Evolutionary conservation across 2,329 filamentous ascomycete species (phyloP).

Genomic region (Talaromyces amestolkiae): DNA sequence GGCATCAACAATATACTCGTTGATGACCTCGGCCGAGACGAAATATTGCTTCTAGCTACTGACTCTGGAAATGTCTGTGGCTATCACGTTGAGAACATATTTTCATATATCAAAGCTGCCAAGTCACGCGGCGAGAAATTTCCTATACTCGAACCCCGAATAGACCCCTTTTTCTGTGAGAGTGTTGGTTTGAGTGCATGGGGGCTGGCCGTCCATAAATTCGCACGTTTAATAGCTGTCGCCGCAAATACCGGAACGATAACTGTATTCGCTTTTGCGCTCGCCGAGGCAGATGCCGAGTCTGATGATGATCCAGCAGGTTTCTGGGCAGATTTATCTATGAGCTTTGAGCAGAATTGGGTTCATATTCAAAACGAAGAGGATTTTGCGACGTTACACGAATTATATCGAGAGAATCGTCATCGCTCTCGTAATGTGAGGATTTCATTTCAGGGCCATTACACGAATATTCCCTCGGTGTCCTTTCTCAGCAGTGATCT

Average conservation of each 20-base stretch:
- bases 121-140: slow-evolving; percentile 22
- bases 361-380: slow-evolving; percentile 27
- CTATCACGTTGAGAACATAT: slow-evolving; percentile 61
- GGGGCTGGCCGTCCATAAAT: slow-evolving; percentile 79
- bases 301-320: slow-evolving; percentile 20
- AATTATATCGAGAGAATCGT: slow-evolving; percentile 27
- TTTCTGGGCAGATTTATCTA: slow-evolving; percentile 20
- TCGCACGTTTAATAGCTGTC: slow-evolving; percentile 81
- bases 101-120: slow-evolving; percentile 43
- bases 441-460: slow-evolving; percentile 43
- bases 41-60: slow-evolving; percentile 65
- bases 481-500: slow-evolving; percentile 58
- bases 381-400: slow-evolving; percentile 30
- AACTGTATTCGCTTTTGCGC: slow-evolving; percentile 59
- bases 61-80: slow-evolving; percentile 75
- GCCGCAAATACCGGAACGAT: slow-evolving; percentile 69
- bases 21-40: slow-evolving; percentile 66
- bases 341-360: slow-evolving; percentile 34
- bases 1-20: slow-evolving; percentile 67
- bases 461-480: slow-evolving; percentile 57
- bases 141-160: slow-evolving; percentile 33
- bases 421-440: slow-evolving; percentile 44
- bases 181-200: slow-evolving; percentile 79
- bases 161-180: slow-evolving; percentile 65
- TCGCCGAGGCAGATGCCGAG: slow-evolving; percentile 40